Percentiles rank a stretch among this genome's conserved stretches.
phyloP scores from a whole-genome alignment of 371 early-diverging fungal genomes.

The Coemansia sp. region DNA sequence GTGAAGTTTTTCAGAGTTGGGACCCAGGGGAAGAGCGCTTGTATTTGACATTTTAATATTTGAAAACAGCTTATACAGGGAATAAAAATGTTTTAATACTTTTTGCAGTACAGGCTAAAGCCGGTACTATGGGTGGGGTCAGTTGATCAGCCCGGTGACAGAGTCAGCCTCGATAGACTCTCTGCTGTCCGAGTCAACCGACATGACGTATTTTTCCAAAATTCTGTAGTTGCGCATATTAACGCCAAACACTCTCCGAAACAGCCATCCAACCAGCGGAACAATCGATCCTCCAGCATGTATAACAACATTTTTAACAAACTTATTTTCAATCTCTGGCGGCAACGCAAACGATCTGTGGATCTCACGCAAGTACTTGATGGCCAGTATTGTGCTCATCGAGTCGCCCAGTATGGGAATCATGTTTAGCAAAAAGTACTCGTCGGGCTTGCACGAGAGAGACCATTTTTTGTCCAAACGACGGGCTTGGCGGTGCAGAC shows the following conservation, averaged over 20 bases:
- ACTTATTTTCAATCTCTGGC: constrained; percentile 10
- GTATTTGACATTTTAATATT: too few species aligned
- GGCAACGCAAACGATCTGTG: constrained; percentile 17
- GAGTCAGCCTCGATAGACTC: constrained; percentile 12
- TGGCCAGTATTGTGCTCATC: constrained; percentile 23
- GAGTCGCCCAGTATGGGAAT: constrained; percentile 31
- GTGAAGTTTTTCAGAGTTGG: constrained; percentile 35
- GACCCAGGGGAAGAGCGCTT: neutral
- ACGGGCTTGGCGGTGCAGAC: neutral
- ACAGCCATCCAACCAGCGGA: constrained; percentile 37
- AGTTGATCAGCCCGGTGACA: neutral
- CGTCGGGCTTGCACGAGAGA: constrained; percentile 24
- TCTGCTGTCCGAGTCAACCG: constrained; percentile 11
- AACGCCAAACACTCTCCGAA: constrained; percentile 26
- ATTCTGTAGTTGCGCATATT: constrained; percentile 35
- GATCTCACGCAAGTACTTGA: constrained; percentile 24
- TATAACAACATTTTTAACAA: constrained; percentile 18
- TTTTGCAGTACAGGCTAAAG: too few species aligned
- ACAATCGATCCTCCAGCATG: constrained; percentile 20
- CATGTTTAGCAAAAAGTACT: constrained; percentile 22
- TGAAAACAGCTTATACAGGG: too few species aligned
- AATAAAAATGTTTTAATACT: too few species aligned
- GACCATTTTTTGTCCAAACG: constrained; percentile 24
- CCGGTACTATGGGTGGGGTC: too few species aligned
- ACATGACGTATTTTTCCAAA: constrained; percentile 27